A percentile compares a stretch with the other conserved stretches of the same genome.
phyloP scores from a whole-genome alignment of 2,329 filamentous ascomycete genomes.

The Basipetospora chlamydospora region DNA sequence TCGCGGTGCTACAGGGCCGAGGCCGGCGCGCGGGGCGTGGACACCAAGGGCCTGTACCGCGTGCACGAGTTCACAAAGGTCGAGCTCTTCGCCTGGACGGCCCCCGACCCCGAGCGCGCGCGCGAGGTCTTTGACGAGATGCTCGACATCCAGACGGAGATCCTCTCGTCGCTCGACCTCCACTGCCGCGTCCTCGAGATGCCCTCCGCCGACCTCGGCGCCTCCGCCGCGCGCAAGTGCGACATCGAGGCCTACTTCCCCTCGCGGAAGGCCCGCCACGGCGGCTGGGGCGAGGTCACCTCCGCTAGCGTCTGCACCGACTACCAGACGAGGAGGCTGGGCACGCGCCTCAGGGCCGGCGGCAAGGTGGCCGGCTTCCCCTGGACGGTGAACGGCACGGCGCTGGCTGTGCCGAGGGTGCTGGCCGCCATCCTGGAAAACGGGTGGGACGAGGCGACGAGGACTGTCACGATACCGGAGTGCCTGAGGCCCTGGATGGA shows the following conservation, averaged over 20 bases:
- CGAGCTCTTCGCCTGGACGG: constrained; percentile 89
- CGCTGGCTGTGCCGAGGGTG: constrained; percentile 78
- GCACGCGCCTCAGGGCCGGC: constrained; percentile 46
- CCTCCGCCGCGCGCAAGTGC: constrained; percentile 70
- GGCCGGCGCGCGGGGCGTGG: constrained; percentile 75
- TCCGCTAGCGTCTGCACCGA: constrained; percentile 85
- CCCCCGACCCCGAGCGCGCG: constrained; percentile 34
- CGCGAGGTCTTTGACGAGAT: constrained; percentile 67
- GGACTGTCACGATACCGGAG: constrained; percentile 60
- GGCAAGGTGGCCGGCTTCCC: constrained; percentile 43
- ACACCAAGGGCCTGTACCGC: constrained; percentile 88
- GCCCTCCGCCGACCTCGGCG: constrained; percentile 78
- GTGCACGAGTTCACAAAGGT: constrained; percentile 99
- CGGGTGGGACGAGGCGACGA: constrained; percentile 61
- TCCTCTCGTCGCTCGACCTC: constrained; percentile 61
- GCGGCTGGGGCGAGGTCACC: constrained; percentile 87
- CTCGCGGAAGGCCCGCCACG: constrained; percentile 36
- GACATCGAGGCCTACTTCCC: constrained; percentile 96
- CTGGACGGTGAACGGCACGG: constrained; percentile 88
- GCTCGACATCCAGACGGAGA: constrained; percentile 72
- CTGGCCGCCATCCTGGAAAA: constrained; percentile 82
- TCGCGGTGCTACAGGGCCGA: constrained; percentile 94
- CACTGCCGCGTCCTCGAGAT: constrained; percentile 86
- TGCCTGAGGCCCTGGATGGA: constrained; percentile 77
- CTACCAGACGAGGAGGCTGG: constrained; percentile 76